Conservation (phyloP, 2,329 filamentous ascomycete species). For the Pyrenochaeta sp. region DNA sequence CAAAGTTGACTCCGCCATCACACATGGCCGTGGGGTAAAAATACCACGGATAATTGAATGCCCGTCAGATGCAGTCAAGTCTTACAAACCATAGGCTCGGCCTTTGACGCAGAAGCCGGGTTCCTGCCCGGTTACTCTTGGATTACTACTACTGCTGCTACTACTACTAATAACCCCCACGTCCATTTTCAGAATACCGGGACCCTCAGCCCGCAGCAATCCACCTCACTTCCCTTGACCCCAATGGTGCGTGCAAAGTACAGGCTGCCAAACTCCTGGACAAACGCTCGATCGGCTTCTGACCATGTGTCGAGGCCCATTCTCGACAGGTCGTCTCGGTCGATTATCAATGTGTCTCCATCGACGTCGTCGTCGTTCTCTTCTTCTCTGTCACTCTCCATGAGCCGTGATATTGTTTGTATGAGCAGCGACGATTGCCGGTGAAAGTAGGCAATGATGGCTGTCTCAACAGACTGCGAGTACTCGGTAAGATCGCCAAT, state of each 20-base stretch:
- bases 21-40: neutral
- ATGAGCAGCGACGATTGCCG: constrained; percentile 74
- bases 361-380: constrained; percentile 44
- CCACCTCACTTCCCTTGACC: constrained; percentile 73
- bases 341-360: constrained; percentile 60
- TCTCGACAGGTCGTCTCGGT: constrained; percentile 69
- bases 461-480: constrained; percentile 67
- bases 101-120: neutral
- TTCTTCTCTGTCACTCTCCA: constrained; percentile 60
- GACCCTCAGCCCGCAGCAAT: constrained; percentile 77
- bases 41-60: neutral
- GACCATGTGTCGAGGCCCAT: constrained; percentile 86
- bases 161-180: no score
- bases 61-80: neutral
- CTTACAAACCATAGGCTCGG: neutral
- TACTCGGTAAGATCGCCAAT: constrained; percentile 53
- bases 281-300: constrained; percentile 72
- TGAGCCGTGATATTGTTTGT: constrained; percentile 67
- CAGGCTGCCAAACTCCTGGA: constrained; percentile 66
- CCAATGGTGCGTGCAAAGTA: constrained; percentile 73
- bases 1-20: no score
- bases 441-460: constrained; percentile 83
- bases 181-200: constrained; percentile 31
- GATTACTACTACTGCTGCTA: no score
- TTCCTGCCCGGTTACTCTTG: constrained; percentile 4